Percentiles rank a stretch among this genome's conserved stretches.
phyloP scores from a whole-genome alignment of 2,329 filamentous ascomycete species.

The Pseudocercospora vitis region DNA sequence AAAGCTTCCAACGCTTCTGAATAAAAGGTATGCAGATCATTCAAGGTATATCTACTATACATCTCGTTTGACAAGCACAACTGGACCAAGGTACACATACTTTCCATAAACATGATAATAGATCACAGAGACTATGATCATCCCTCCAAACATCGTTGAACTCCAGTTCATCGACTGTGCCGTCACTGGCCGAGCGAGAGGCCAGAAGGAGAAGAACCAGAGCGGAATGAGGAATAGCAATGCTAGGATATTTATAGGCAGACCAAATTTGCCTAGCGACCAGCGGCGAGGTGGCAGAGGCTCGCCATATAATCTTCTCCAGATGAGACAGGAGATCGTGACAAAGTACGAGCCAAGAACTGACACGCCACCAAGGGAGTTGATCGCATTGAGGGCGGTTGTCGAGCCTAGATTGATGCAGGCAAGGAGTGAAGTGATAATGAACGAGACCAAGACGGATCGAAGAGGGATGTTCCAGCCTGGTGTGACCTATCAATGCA shows the following conservation, averaged over 20 bases:
- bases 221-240: conserved; percentile 26
- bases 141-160: conserved; percentile 23
- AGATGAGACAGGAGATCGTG: conserved; percentile 27
- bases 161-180: conserved; percentile 10
- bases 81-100: conserved; percentile 25
- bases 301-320: conserved; percentile 23
- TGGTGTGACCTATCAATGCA: not conserved
- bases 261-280: conserved; percentile 26
- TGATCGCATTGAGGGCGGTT: conserved; percentile 44
- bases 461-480: conserved; percentile 28
- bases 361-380: conserved; percentile 38
- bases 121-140: conserved; percentile 17
- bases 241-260: conserved; percentile 22
- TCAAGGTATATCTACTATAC: too few relatives aligned
- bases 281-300: conserved; percentile 25
- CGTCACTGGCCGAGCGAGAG: conserved; percentile 19
- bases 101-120: conserved; percentile 23
- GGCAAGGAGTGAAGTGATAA: conserved; percentile 24
- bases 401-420: conserved; percentile 38
- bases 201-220: conserved; percentile 32
- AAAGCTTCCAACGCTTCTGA: too few relatives aligned
- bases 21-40: too few relatives aligned
- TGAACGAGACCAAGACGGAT: conserved; percentile 22
- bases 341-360: conserved; percentile 28
- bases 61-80: conserved; percentile 22